Percentiles rank a stretch among this genome's conserved stretches.
phyloP scores from a whole-genome alignment of 2,329 filamentous ascomycete genomes.

The Phialocephala sp. region DNA sequence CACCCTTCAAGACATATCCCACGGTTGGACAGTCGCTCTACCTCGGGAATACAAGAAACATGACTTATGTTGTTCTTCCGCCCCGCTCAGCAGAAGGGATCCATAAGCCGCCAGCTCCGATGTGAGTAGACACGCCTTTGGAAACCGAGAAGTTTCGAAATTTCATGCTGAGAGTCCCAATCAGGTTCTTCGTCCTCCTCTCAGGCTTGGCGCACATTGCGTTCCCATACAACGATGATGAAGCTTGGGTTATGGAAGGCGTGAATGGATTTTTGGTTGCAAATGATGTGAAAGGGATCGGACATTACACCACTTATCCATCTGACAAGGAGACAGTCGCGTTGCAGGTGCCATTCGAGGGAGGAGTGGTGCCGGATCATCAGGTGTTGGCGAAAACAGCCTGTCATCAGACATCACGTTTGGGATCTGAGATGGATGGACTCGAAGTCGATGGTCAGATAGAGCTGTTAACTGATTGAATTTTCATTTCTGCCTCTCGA shows the following conservation, averaged over 20 bases:
- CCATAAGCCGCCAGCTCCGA: conserved; percentile 7
- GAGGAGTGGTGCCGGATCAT: conserved; percentile 8
- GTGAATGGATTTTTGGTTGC: conserved; percentile 3
- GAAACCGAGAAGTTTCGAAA: neutral
- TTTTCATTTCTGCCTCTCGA: too few relatives aligned
- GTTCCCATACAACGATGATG: conserved; percentile 9
- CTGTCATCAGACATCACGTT: neutral
- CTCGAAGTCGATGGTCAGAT: neutral
- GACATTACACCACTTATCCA: conserved; percentile 10
- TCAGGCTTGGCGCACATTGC: conserved; percentile 11
- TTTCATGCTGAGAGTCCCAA: neutral
- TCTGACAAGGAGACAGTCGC: conserved; percentile 5
- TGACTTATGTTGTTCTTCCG: conserved; percentile 11
- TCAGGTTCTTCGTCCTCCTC: conserved; percentile 9
- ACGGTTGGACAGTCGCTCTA: conserved; percentile 6
- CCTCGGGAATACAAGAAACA: conserved; percentile 8
- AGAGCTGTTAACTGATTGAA: neutral
- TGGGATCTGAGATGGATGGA: neutral
- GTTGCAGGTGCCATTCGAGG: conserved; percentile 11
- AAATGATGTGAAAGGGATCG: conserved; percentile 10
- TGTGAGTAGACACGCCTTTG: neutral
- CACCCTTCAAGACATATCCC: conserved; percentile 9
- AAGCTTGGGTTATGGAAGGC: conserved; percentile 8
- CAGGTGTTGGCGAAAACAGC: conserved; percentile 1
- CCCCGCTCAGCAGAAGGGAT: conserved; percentile 1